Percentiles rank a stretch among this genome's conserved stretches.
phyloP scores from a whole-genome alignment of 192 early-diverging fungal genomes.

The Glomus cerebriforme region DNA sequence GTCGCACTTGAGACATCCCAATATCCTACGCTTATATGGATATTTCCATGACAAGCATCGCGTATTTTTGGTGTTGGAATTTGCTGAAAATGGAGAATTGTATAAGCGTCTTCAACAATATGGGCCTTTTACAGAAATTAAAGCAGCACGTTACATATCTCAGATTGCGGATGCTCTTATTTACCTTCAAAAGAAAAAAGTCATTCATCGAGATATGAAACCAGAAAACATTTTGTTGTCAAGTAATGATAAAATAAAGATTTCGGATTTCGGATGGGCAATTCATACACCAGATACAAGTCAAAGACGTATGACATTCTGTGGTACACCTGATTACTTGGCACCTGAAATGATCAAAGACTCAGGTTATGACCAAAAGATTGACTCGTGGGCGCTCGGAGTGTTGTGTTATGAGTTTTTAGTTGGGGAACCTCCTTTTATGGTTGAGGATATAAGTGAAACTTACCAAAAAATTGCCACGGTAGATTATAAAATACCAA shows the following conservation, averaged over 20 bases:
- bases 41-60: constrained; percentile 96
- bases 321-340: constrained; percentile 96
- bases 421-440: constrained; percentile 79
- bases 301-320: constrained; percentile 47
- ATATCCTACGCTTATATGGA: constrained; percentile 93
- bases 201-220: constrained; percentile 97
- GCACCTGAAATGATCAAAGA: constrained; percentile 96
- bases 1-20: constrained; percentile 71
- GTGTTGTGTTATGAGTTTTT: constrained; percentile 93
- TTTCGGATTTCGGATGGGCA: constrained; percentile 97
- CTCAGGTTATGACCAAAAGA: constrained; percentile 69
- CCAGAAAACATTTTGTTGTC: constrained; percentile 92
- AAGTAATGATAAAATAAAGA: constrained; percentile 83
- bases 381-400: constrained; percentile 93
- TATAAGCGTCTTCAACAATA: constrained; percentile 80
- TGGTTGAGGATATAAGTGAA: constrained; percentile 52
- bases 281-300: constrained; percentile 74
- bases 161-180: constrained; percentile 89
- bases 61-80: constrained; percentile 95
- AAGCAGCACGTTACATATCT: constrained; percentile 64
- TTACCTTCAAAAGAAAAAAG: constrained; percentile 87
- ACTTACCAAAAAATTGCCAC: constrained; percentile 81
- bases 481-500: constrained; percentile 81
- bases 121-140: constrained; percentile 69
- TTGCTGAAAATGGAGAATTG: constrained; percentile 88